Evolutionary conservation across 2,329 filamentous ascomycete genomes (phyloP), one percentile per base, ranked within the genome.

Genomic region (Penicillium occitanis): DNA sequence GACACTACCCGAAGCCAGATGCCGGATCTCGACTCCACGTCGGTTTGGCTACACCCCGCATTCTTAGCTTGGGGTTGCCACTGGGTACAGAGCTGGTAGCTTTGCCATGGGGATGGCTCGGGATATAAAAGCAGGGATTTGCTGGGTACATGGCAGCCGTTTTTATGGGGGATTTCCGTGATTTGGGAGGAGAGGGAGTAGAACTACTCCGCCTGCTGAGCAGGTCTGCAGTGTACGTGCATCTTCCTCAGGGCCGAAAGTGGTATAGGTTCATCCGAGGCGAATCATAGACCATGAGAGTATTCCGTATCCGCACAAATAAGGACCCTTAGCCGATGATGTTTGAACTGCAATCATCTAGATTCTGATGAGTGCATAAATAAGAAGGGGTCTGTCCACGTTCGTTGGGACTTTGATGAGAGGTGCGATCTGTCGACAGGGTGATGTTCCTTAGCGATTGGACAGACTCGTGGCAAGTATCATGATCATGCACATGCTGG

Each of bases 11-110:
- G 51, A 57, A 22, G 30, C n/a, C 30, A 37, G 51, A 57, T 57
- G 51, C 51, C 51, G 51, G 51, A 57, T 57, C 30, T 57, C 51
- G 51, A 57, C 51, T 57, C 51, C 30, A 5, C 51, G 30, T 37
- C 17, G 10, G 11, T 35, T 35, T 57, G 5, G 30, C 51, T 35
- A 35, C 51, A 35, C 51, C 51, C 51, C 51, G 51, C 51, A 37
- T 57, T 37, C 28, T 22, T 57, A 35, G 51, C 51, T 37, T 57
- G 28, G 51, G 51, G 17, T 22, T 35, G n/a, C 51, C 30, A 37
- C 51, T 57, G 4, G 13, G 22, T 51, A 48, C n/a, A 51, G 22
- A 17, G 11, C 48, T 25, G 5, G 48, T 51, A 8, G 48, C 48
- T 51, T 17, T 28, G 22, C 22, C 10, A 51, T 30, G 5, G 13